Base-by-base conservation (phyloP, 1,284 basidiomycete species). In the Schizophyllum commune region DNA sequence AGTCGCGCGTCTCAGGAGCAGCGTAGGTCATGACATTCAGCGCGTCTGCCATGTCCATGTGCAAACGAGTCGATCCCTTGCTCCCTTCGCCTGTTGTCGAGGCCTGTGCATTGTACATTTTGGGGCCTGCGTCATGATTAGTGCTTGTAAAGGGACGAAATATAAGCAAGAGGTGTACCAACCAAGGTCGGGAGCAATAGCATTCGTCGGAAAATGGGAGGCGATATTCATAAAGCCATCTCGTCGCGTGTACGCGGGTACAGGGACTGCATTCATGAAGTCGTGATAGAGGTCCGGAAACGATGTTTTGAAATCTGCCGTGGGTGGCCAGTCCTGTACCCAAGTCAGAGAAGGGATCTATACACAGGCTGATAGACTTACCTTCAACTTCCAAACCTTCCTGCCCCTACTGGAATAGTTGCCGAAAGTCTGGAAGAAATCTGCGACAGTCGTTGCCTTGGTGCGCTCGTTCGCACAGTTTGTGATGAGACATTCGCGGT, bases 21-120 rank as follows among this genome's bases (percentile, higher is more conserved):
- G 92, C 83, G 71, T 87, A 86, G 8, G 92, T 83, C 91, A 98
- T 94, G 67, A 97, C 83, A 72, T 98, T 98, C 64, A 97, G 77
- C 1, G 94, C 94, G 69, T 98, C 95, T 0, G 95, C 94, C 82
- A 96, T 94, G 73, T 98, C 95, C 93, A 96, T 96, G 70, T 98
- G 95, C 59, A 98, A 73, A 56, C 93, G 80, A 2, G 96, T 98
- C 27, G 91, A 87, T 5, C 92, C 91, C 67, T 89, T 89, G 67
- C 84, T 89, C 5, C 87, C 88, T 21, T 77, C 71, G 13, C 74
- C 73, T 65, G 86, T 83, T 51, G 74, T 79, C 8, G 87, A 86
- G 9, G 86, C 84, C 79, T 88, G 81, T 1, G 88, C 85, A 63
- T 89, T 91, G 70, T 91, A 91, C 88, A 91, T 91, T 71, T 90